Evolutionary conservation across 1,284 basidiomycete genomes (phyloP).

Genomic region (Puccinia horiana): DNA sequence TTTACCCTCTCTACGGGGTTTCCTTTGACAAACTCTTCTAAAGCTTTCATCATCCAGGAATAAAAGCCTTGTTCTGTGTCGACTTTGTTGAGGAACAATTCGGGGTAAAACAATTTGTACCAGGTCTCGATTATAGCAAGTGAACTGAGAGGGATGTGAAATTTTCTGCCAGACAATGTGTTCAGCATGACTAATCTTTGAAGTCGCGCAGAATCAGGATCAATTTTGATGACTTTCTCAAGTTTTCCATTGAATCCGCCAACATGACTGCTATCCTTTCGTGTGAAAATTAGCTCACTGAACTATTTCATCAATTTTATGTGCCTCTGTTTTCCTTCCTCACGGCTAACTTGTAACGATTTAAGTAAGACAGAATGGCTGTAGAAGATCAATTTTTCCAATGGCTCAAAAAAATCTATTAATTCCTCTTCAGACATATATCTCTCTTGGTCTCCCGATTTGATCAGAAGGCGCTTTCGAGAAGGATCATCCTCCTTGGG

Average conservation of each 20-base stretch:
- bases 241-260: background rate
- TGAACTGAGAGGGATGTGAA: background rate
- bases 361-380: background rate
- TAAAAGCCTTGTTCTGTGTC: background rate
- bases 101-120: background rate
- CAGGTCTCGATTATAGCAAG: background rate
- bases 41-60: background rate
- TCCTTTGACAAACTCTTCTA: background rate
- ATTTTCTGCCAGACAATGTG: background rate
- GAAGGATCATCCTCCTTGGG: background rate
- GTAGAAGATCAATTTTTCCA: background rate
- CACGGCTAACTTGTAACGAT: background rate
- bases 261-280: background rate
- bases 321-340: background rate
- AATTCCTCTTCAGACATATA: background rate
- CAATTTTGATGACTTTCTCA: background rate
- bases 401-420: background rate
- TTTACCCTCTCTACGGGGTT: too few species aligned
- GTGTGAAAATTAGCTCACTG: background rate
- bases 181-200: background rate
- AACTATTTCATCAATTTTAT: background rate
- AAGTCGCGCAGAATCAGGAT: background rate
- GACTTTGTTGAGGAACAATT: background rate
- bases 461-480: background rate
- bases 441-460: background rate